A percentile compares a stretch with the other conserved stretches of the same genome.
phyloP scores from a whole-genome alignment of 108 stramenopile genomes.

The Pseudonitzschia pungens region DNA sequence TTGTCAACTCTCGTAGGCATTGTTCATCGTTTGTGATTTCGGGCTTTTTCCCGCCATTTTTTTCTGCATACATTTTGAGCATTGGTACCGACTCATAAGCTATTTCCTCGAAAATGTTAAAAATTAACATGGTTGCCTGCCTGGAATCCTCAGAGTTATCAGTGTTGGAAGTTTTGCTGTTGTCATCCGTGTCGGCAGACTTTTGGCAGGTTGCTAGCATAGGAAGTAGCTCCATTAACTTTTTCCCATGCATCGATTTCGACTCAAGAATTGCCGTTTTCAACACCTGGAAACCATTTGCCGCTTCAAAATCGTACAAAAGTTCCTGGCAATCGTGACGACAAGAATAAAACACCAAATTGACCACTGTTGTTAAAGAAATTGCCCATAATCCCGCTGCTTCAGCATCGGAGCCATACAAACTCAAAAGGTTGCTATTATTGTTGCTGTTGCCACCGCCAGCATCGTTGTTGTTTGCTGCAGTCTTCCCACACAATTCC shows the following conservation, averaged over 20 bases:
- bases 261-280: slow-evolving; percentile 73
- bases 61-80: slow-evolving; percentile 50
- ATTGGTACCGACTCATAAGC: slow-evolving; percentile 70
- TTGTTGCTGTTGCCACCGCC: slow-evolving; percentile 12
- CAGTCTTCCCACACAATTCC: slow-evolving; percentile 77
- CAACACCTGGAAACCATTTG: slow-evolving; percentile 87
- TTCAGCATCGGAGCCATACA: slow-evolving; percentile 85
- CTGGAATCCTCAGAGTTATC: slow-evolving; percentile 36
- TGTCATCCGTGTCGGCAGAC: slow-evolving; percentile 12
- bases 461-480: neutral
- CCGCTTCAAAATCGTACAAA: slow-evolving; percentile 84
- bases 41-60: slow-evolving; percentile 52
- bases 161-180: slow-evolving; percentile 24
- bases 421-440: slow-evolving; percentile 33
- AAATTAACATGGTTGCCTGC: slow-evolving; percentile 56
- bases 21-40: slow-evolving; percentile 25
- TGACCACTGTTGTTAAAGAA: slow-evolving; percentile 77
- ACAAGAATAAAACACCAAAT: slow-evolving; percentile 73
- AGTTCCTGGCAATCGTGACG: slow-evolving; percentile 71
- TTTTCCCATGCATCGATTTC: slow-evolving; percentile 61
- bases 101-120: slow-evolving; percentile 78
- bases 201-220: slow-evolving; percentile 59
- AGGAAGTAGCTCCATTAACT: slow-evolving; percentile 77
- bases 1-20: slow-evolving; percentile 40
- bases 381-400: slow-evolving; percentile 81